Base-by-base conservation (phyloP, 2,329 filamentous ascomycete species). In the Trichoderma arundinaceum region DNA sequence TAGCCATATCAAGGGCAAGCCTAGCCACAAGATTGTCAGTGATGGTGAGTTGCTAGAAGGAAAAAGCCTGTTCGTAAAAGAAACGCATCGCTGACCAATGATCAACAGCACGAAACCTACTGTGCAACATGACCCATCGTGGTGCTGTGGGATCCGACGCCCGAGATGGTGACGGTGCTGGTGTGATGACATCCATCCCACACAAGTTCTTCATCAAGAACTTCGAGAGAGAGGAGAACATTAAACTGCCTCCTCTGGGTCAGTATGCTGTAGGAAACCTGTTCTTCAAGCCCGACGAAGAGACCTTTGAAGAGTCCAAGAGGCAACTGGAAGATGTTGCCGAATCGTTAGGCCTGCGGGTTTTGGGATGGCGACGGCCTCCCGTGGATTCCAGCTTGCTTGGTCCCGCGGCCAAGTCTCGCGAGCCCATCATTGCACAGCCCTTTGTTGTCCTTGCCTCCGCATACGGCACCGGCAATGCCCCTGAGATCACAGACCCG, bases 81-180 rank as follows among this genome's bases (percentile, higher is more conserved):
- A 43, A 38, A 17, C n/a, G 17, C 10, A 61, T 70, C 8, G 51
- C 48, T 65, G 49, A 69, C 41, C 12, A 54, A 38, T 54, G 12
- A 43, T 22, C 12, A 33, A n/a, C 69, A 95, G 92, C 94, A 71
- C 91, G 92, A 71, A 96, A 94, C 80, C 85, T 99, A 68, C 89
- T 99, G 69, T 99, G 95, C 86, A 98, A 99, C 86, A 99, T 99
- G 95, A 98, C 95, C 85, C 95, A 99, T 84, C 91, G 95, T 78
- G 95, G 95, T 84, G 95, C 95, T 70, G 94, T 98, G 73, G 95
- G 95, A 73, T 98, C 95, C 68, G 95, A 99, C 84, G 93, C 93
- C 76, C 91, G 95, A 84, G 95, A 99, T 78, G 95, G 95, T 77
- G 95, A 99, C 78, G 95, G 95, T 78, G 95, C 95, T 74, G 95